Evolutionary conservation across 2,329 filamentous ascomycete species (phyloP).

Genomic region (Thelonectria blattea): DNA sequence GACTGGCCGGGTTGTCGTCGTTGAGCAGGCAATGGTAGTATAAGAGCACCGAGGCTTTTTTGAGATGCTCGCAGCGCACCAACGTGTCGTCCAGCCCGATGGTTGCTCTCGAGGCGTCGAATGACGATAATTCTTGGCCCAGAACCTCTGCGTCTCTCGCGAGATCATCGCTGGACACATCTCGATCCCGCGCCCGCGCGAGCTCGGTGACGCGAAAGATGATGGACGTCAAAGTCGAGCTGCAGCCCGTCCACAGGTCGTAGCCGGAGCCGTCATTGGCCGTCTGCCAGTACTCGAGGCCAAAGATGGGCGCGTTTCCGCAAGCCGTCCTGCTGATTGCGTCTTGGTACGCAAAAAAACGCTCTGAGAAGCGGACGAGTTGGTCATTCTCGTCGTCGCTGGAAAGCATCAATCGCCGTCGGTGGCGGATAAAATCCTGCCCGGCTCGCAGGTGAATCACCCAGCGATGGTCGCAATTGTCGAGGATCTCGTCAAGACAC

Average conservation of each 20-base stretch:
- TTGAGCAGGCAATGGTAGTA: slow-evolving; percentile 54
- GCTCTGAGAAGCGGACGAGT: slow-evolving; percentile 44
- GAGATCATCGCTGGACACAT: slow-evolving; percentile 4
- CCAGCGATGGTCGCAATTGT: slow-evolving; percentile 44
- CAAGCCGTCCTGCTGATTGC: slow-evolving; percentile 58
- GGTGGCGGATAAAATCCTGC: slow-evolving; percentile 51
- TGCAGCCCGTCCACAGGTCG: slow-evolving; percentile 57
- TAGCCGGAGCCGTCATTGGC: slow-evolving; percentile 21
- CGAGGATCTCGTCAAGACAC: slow-evolving; percentile 34
- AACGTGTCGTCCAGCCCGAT: slow-evolving; percentile 22
- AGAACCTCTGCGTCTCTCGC: slow-evolving; percentile 8
- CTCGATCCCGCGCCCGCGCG: slow-evolving; percentile 41
- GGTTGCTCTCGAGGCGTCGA: neutral
- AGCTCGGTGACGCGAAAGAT: slow-evolving; percentile 55
- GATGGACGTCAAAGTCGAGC: slow-evolving; percentile 52
- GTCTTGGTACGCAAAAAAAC: slow-evolving; percentile 58
- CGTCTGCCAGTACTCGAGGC: slow-evolving; percentile 53
- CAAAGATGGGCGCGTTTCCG: slow-evolving; percentile 53
- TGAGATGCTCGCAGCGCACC: slow-evolving; percentile 39
- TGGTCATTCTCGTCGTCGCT: neutral
- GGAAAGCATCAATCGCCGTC: slow-evolving; percentile 38
- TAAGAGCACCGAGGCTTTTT: slow-evolving; percentile 49
- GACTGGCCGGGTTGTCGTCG: slow-evolving; percentile 47
- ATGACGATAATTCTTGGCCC: slow-evolving; percentile 5
- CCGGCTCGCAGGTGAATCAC: slow-evolving; percentile 55